Percentiles rank a stretch among this genome's conserved stretches.
Evolutionary conservation across 495 filamentous ascomycete species (phyloP).

Genomic region (Penicillium subrubescens): DNA sequence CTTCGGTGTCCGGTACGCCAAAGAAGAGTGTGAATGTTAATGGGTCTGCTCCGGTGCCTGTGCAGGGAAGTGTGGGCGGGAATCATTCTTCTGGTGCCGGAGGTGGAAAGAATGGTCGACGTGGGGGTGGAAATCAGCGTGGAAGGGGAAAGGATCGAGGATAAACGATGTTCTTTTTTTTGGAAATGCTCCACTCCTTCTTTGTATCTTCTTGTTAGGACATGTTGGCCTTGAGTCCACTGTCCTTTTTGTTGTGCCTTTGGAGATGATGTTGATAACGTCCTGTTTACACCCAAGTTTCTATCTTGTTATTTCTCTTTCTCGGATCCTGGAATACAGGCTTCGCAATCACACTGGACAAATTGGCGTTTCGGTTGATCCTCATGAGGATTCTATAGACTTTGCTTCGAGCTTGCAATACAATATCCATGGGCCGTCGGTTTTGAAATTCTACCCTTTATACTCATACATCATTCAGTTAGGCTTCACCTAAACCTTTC

Average conservation of each 20-base stretch:
- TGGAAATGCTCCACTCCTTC: neutral
- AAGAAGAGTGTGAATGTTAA: slow-evolving; percentile 18
- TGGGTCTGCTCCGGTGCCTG: slow-evolving; percentile 7
- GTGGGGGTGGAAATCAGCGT: slow-evolving; percentile 21
- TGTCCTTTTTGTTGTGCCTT: neutral
- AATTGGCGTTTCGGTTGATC: neutral
- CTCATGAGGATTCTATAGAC: neutral
- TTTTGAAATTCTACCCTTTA: neutral
- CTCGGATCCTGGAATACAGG: neutral
- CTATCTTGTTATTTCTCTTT: neutral
- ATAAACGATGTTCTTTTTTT: neutral
- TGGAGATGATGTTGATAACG: neutral
- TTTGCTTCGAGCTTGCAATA: neutral
- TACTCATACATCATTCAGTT: too few relatives aligned
- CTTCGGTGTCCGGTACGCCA: slow-evolving; percentile 2
- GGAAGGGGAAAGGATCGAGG: slow-evolving; percentile 20
- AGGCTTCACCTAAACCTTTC: too few relatives aligned
- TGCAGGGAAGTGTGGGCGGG: slow-evolving; percentile 4
- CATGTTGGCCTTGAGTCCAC: neutral
- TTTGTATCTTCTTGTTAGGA: neutral
- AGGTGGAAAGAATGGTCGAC: slow-evolving; percentile 18
- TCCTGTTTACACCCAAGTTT: neutral
- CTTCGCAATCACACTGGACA: slow-evolving; percentile 1
- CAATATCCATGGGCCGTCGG: neutral
- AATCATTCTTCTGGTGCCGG: slow-evolving; percentile 4